phyloP scores from a whole-genome alignment of 78 protist genomes.

The Speleostelium caveatum region DNA sequence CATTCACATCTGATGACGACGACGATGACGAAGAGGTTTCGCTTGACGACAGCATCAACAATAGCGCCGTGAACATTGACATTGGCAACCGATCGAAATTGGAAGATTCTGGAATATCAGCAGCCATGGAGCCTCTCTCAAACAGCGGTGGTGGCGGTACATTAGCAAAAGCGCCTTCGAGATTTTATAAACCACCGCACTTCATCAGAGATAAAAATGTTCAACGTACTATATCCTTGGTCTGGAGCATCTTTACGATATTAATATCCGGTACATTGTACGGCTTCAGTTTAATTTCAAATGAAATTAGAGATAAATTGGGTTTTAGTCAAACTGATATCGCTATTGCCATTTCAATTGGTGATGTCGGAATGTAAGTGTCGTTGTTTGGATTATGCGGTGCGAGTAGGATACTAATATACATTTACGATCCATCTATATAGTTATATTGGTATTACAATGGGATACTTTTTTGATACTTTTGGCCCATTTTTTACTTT shows the following conservation, averaged over 20 bases:
- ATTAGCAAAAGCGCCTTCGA: background rate
- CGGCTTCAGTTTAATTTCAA: slow-evolving; percentile 40
- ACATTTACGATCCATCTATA: background rate
- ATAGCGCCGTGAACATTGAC: too few relatives aligned
- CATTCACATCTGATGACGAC: too few relatives aligned
- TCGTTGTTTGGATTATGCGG: too few relatives aligned
- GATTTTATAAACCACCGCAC: slow-evolving; percentile 30
- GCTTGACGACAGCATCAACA: too few relatives aligned
- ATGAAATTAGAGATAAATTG: slow-evolving; percentile 21
- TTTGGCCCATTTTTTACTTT: slow-evolving; percentile 52
- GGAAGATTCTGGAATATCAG: too few relatives aligned
- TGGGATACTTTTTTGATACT: slow-evolving; percentile 59
- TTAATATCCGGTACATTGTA: slow-evolving; percentile 51
- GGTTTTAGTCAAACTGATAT: slow-evolving; percentile 49
- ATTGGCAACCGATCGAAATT: too few relatives aligned
- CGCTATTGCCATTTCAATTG: slow-evolving; percentile 38
- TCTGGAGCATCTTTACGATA: slow-evolving; percentile 26
- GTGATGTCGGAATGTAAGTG: slow-evolving; percentile 73
- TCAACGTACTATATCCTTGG: background rate
- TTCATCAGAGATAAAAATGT: background rate
- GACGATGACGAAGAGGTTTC: too few relatives aligned
- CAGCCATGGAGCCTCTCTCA: too few relatives aligned
- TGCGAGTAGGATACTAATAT: background rate
- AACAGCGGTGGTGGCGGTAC: too few relatives aligned
- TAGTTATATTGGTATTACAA: slow-evolving; percentile 51